phyloP scores from a whole-genome alignment of 768 basidiomycete genomes.

The Boletus subcaerulescens region DNA sequence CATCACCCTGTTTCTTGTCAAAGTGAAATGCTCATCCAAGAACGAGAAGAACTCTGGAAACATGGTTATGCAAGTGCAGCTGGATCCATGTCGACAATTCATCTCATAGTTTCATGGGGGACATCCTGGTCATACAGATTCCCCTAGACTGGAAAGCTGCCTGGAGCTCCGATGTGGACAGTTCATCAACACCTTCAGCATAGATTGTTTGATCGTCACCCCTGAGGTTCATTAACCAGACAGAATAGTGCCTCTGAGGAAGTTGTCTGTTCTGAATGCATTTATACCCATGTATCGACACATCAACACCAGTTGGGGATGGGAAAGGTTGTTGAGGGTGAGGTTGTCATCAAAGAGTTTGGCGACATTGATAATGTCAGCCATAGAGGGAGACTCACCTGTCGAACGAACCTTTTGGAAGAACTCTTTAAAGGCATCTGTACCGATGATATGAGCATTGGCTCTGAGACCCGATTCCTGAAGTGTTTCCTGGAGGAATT shows the following conservation, averaged over 20 bases:
- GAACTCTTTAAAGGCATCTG: slow-evolving; percentile 97
- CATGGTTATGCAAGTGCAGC: slow-evolving; percentile 83
- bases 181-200: slow-evolving; percentile 82
- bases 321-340: slow-evolving; percentile 94
- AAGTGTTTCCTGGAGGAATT: slow-evolving; percentile 97
- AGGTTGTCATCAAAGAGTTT: slow-evolving; percentile 97
- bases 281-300: slow-evolving; percentile 97
- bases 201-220: slow-evolving; percentile 93
- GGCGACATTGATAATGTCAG: slow-evolving; percentile 91
- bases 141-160: slow-evolving; percentile 93
- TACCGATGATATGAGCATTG: slow-evolving; percentile 88
- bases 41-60: slow-evolving; percentile 91
- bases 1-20: slow-evolving; percentile 68
- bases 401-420: slow-evolving; percentile 98
- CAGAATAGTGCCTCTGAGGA: slow-evolving; percentile 88
- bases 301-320: slow-evolving; percentile 96
- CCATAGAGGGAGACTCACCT: slow-evolving; percentile 86
- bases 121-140: slow-evolving; percentile 83
- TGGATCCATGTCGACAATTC: slow-evolving; percentile 93
- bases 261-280: slow-evolving; percentile 98
- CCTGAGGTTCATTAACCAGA: slow-evolving; percentile 75
- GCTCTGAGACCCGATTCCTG: slow-evolving; percentile 92
- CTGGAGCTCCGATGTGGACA: slow-evolving; percentile 90
- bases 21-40: slow-evolving; percentile 96
- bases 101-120: slow-evolving; percentile 83